These are phyloP conservation scores for Taphrina confusa DNA, from an alignment of 1,139 yeast genomes.

Conservation along the genomic window DNA sequence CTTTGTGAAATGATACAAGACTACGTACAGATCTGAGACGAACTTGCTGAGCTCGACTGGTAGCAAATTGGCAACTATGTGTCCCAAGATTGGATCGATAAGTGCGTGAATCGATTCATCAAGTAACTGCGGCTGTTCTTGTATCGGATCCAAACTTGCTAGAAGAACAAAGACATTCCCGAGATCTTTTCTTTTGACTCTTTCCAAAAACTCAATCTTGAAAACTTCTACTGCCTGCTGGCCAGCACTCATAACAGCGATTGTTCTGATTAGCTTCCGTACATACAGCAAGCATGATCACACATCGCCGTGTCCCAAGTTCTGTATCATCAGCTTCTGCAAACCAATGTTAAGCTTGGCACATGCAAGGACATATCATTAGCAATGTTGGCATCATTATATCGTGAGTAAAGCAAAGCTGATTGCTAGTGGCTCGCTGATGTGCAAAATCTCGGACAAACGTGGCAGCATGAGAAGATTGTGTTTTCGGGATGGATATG, in stretches of 20 bases:
- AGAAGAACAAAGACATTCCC: conserved; percentile 3
- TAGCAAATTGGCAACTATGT: conserved; percentile 32
- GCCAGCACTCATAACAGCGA: conserved; percentile 11
- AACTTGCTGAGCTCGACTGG: not conserved
- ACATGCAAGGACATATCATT: too few relatives aligned
- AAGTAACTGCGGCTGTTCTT: conserved; percentile 47
- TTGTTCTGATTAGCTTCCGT: too few relatives aligned
- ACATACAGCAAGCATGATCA: too few relatives aligned
- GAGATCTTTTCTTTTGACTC: not conserved
- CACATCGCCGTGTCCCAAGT: too few relatives aligned
- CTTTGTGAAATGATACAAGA: conserved; percentile 62
- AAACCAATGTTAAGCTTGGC: too few relatives aligned
- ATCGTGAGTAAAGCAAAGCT: too few relatives aligned
- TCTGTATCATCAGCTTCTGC: too few relatives aligned
- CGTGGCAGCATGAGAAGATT: too few relatives aligned
- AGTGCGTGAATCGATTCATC: conserved; percentile 44
- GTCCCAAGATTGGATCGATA: conserved; percentile 40
- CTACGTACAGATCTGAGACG: conserved; percentile 25
- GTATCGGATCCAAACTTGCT: conserved; percentile 44
- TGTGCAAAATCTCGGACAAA: too few relatives aligned
- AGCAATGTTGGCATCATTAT: too few relatives aligned
- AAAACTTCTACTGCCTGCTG: not conserved
- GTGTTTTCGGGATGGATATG: too few relatives aligned
- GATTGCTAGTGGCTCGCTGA: too few relatives aligned
- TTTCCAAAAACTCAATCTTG: not conserved